Base-by-base conservation (phyloP, 202 grass and related monocot genomes). In the Setaria italica region DNA sequence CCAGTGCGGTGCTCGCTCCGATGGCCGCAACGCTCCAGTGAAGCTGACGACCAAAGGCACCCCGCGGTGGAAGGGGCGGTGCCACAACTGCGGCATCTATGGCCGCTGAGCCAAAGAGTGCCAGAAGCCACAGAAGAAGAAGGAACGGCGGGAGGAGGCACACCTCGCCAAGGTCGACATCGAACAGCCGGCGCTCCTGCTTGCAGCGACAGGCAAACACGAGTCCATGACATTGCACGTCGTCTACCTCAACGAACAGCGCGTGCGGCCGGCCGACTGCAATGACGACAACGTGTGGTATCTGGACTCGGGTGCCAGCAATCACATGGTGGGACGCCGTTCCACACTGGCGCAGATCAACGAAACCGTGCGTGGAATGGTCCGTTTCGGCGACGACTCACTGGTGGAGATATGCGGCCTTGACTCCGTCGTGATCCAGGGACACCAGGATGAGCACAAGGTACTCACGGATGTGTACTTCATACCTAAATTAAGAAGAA, bases 191-290 rank as follows among this genome's bases (percentile, higher is more conserved):
- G 62, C 6, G 6, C 13, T 7, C 5, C 14, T 35, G 62, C 0
- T 1, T 5, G 62, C 2, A 5, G 0, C 0, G 1, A 6, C 6
- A 3, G 5, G 1, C 29, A 11, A 4, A 0, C 12, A 6, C 29
- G 0, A 5, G 29, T 29, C 1, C 0, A 1, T 3, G 4, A 33
- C 11, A 0, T 63, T 32, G 0, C 5, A 34, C 0, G 4, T 2
- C 1, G 32, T n/a, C 3, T 1, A 35, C 4, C 13, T 65, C 2
- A 2, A 14, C 3, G 62, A 65, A 4, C 2, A 64, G 4, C 32
- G 62, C 1, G 5, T 15, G 5, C 34, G 2, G 30, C 30, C 0
- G 1, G n/a, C 5, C 4, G 62, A 15, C 12, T 51, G 5, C 14
- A 4, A 25, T 25, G 25, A 54, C 4, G 5, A 17, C 5, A 15